A percentile compares a stretch with the other conserved stretches of the same genome.
Evolutionary conservation across 73 alveolate species (phyloP).

Genomic region (Uronychia setigera): DNA sequence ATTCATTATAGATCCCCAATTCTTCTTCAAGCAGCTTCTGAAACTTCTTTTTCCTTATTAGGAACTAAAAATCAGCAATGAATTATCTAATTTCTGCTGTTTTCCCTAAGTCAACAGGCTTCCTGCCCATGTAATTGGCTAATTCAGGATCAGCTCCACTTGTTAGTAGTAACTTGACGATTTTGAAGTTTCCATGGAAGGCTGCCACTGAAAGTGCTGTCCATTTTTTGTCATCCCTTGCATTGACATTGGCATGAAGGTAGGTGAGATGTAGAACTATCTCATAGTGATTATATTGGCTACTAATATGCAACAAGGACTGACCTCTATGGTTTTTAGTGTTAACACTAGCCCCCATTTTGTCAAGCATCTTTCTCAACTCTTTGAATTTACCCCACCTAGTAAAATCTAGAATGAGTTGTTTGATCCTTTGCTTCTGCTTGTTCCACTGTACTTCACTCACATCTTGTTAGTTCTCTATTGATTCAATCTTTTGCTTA

Average conservation of each 20-base stretch:
- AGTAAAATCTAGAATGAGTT: neutral
- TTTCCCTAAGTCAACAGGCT: slow-evolving; percentile 14
- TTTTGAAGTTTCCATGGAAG: neutral
- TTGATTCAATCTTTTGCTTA: neutral
- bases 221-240: slow-evolving; percentile 27
- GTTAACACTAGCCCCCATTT: slow-evolving; percentile 10
- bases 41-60: neutral
- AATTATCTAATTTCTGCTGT: slow-evolving; percentile 5
- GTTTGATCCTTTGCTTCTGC: neutral
- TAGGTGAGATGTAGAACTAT: neutral
- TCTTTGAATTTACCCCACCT: neutral
- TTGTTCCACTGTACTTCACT: neutral
- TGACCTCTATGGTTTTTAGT: slow-evolving; percentile 16
- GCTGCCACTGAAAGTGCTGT: slow-evolving; percentile 38
- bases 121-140: neutral
- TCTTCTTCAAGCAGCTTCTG: neutral
- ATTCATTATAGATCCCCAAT: neutral
- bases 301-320: slow-evolving; percentile 8
- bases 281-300: neutral
- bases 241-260: slow-evolving; percentile 17
- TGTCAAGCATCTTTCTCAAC: neutral
- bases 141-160: slow-evolving; percentile 21
- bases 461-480: neutral
- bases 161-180: slow-evolving; percentile 1
- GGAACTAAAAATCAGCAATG: neutral